These are phyloP conservation scores for Aphanomyces cochlioides DNA, from an alignment of 352 stramenopile species.

Conservation along the genomic window DNA sequence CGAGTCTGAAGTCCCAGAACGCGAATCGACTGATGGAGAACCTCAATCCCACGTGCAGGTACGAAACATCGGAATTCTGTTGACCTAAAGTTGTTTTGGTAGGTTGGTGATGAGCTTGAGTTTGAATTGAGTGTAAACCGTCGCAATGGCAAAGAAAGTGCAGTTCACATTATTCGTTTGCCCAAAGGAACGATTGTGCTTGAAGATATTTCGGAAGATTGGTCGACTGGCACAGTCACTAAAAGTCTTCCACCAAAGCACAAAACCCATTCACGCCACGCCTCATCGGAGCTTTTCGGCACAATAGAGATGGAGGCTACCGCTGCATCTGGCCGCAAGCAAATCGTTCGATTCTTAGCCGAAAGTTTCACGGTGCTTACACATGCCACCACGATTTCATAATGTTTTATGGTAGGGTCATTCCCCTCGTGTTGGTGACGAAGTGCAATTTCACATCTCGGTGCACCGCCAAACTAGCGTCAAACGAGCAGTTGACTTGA, in stretches of 20 bases:
- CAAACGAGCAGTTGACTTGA: slow-evolving; percentile 65
- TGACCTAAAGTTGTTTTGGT: background rate
- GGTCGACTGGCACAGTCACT: slow-evolving; percentile 46
- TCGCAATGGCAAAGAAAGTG: slow-evolving; percentile 68
- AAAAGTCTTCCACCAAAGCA: slow-evolving; percentile 54
- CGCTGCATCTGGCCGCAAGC: slow-evolving; percentile 21
- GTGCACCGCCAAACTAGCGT: slow-evolving; percentile 61
- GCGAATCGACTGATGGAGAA: slow-evolving; percentile 30
- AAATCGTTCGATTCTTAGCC: slow-evolving; percentile 52
- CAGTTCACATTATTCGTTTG: slow-evolving; percentile 55
- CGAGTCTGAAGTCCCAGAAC: slow-evolving; percentile 66
- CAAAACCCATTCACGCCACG: slow-evolving; percentile 35
- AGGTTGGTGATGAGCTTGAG: slow-evolving; percentile 69
- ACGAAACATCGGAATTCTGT: too few species aligned
- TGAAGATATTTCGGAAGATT: slow-evolving; percentile 47
- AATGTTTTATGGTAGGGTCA: slow-evolving; percentile 28
- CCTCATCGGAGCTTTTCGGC: slow-evolving; percentile 35
- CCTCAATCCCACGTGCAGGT: background rate
- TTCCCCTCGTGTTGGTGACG: slow-evolving; percentile 57
- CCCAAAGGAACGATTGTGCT: slow-evolving; percentile 72
- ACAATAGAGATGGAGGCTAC: background rate
- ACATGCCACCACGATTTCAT: slow-evolving; percentile 17
- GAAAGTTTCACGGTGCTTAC: slow-evolving; percentile 40
- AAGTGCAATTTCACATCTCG: slow-evolving; percentile 69
- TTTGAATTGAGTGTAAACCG: slow-evolving; percentile 72